A percentile compares a stretch with the other conserved stretches of the same genome.
phyloP scores from a whole-genome alignment of 371 early-diverging fungal genomes.

The Mortierella sp. region DNA sequence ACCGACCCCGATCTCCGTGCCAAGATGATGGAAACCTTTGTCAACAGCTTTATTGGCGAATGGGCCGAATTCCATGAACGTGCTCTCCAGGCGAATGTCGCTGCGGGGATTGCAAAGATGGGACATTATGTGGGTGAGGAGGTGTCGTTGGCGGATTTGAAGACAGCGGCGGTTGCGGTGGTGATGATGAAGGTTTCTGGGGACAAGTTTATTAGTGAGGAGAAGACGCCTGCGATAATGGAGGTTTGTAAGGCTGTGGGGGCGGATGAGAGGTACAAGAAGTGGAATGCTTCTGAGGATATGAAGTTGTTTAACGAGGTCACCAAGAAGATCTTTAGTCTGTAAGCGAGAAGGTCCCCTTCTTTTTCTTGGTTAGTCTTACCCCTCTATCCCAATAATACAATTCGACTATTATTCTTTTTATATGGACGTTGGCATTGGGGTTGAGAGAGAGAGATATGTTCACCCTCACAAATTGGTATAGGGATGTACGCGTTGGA shows the following conservation, averaged over 20 bases:
- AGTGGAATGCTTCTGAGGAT: not conserved
- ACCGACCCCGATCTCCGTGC: slow-evolving; percentile 12
- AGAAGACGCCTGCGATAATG: not conserved
- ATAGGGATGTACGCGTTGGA: no score
- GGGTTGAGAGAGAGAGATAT: no score
- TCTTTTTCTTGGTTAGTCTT: no score
- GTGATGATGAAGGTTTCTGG: not conserved
- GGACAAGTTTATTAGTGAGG: slow-evolving; percentile 1
- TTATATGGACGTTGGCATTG: no score
- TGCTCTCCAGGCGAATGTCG: slow-evolving; percentile 11
- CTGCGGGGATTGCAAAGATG: not conserved
- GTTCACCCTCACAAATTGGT: no score
- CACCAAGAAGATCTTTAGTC: not conserved
- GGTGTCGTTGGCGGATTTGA: slow-evolving; percentile 14
- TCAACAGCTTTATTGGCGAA: slow-evolving; percentile 19
- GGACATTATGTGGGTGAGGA: slow-evolving; percentile 29
- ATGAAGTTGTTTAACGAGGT: not conserved
- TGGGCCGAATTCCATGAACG: slow-evolving; percentile 34
- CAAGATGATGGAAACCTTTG: slow-evolving; percentile 16
- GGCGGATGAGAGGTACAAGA: not conserved
- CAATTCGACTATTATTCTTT: no score
- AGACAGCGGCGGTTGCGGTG: not conserved
- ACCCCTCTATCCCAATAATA: no score
- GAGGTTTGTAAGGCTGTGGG: not conserved
- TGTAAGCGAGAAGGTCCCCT: not conserved